Evolutionary conservation across 108 stramenopile species (phyloP), one percentile per base, ranked within the genome.

Genomic region (Cyclostephanos tholiformis): DNA sequence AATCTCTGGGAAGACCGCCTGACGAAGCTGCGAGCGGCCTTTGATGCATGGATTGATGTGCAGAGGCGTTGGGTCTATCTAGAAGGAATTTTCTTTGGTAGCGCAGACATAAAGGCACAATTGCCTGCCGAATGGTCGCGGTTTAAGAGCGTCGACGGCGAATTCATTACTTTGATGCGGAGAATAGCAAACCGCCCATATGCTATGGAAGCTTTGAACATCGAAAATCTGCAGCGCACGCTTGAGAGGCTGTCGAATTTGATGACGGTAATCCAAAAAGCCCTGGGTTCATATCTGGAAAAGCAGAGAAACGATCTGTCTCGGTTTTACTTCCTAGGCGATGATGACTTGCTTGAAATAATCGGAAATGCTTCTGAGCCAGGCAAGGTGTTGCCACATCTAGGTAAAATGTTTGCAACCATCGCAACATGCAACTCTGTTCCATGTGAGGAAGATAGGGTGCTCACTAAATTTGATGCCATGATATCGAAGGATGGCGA

Each of bases 291-390:
- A 53, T 99, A 98, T 79, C 84, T 99, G 27, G 96, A 96, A 63
- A 95, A 93, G 57, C 98, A 98, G 82, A 86, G 99, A 39, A 86
- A 87, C 58, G 92, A 91, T 48, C 98, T 99, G 80, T 82, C 91
- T 50, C 94, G 99, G 8, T 99, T 99, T 72, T 99, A 98, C 80
- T 99, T 99, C 75, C 94, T 99, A 29, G 98, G 98, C 43, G 98
- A 99, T 72, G 99, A 99, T 58, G 98, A 99, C 85, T 88, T 99
- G 67, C 86, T 99, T 49, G 97, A 99, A 82, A 97, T 99, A 56
- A 91, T 99, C 73, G 98, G 97, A 22, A 97, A 97, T 65, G 74
- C 93, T 9, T 81, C 87, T 63, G 97, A 97, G 66, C 97, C 99
- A 8, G 92, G 87, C 30, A 97, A 97, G 63, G 95, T 98, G 1